Percentiles rank a stretch among this genome's conserved stretches.
Evolutionary conservation across 2,329 filamentous ascomycete species (phyloP).

Genomic region (Aspergillus fructus): DNA sequence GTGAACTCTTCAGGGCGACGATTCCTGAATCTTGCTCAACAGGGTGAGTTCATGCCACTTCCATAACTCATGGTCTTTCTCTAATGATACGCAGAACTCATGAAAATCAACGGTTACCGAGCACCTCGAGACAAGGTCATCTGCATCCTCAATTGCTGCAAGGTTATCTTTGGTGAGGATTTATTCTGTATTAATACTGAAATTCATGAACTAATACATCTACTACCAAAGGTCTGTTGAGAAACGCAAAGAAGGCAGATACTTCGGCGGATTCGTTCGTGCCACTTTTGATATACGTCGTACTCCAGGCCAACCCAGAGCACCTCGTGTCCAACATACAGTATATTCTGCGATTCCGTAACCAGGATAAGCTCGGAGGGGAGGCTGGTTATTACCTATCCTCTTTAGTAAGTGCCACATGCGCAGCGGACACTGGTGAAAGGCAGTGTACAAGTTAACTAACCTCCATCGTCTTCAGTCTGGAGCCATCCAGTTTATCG

Average conservation of each 20-base stretch:
- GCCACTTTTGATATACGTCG: constrained; percentile 91
- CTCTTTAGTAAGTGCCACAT: constrained; percentile 64
- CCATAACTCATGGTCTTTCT: constrained; percentile 3
- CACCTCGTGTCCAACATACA: constrained; percentile 97
- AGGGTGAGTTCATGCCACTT: constrained; percentile 54
- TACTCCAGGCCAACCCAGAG: constrained; percentile 90
- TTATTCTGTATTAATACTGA: neutral
- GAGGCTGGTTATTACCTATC: constrained; percentile 98
- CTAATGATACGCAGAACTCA: constrained; percentile 63
- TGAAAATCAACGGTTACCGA: constrained; percentile 95
- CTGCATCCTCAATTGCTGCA: constrained; percentile 97
- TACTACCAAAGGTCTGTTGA: constrained; percentile 64
- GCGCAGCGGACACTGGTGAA: neutral
- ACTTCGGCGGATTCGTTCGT: constrained; percentile 96
- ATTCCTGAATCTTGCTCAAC: constrained; percentile 84
- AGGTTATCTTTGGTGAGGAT: constrained; percentile 86
- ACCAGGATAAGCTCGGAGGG: constrained; percentile 95
- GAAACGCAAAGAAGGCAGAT: constrained; percentile 81
- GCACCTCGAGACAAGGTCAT: constrained; percentile 99
- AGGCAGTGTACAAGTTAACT: neutral
- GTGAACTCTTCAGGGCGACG: constrained; percentile 82
- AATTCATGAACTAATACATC: neutral
- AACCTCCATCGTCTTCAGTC: constrained; percentile 25
- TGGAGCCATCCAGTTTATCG: constrained; percentile 93
- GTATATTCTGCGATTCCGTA: constrained; percentile 94